Base-by-base conservation (phyloP, 2,329 filamentous ascomycete genomes). In the Fusarium sp. region DNA sequence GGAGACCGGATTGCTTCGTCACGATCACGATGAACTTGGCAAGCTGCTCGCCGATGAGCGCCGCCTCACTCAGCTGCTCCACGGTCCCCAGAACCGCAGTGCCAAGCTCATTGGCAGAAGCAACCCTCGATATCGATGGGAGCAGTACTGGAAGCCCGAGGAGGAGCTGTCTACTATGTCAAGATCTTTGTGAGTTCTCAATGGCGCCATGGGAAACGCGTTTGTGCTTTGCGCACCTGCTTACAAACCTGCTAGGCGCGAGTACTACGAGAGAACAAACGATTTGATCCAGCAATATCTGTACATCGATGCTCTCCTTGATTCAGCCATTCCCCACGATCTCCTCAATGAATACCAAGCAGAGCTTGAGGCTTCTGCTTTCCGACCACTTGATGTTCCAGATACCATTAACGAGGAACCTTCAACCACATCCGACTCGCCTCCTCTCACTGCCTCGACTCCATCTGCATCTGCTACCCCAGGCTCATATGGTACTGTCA, bases 251-350 rank as follows among this genome's bases (percentile, higher is more conserved):
- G 42, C 10, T 66, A 90, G 88, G 62, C 91, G 94, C 45, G 76
- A 90, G 74, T 97, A 97, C 80, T 97, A 98, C 75, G 90, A 96
- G 82, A 88, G 92, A 41, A 95, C 90, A 75, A 98, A 98, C 80
- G 89, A 90, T 70, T 84, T 97, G 41, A 89, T 98, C 60, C 92
- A 96, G 77, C 91, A 97, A 76, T 98, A 97, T 77, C 84, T 96
- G 66, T 97, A 96, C 77, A 97, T 97, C 72, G 95, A 97, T 79
- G 88, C 91, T 51, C 83, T 98, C 57, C 85, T 98, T 63, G 94
- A 97, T 79, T 97, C 93, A 11, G 94, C 93, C 29, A 87, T 97
- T n/a, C 94, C 94, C 3, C 94, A 97, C 75, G 90, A 95, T 72
- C 83, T 98, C 42, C 89, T 98, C 58, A 94, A 96, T 75, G 94